Conservation (phyloP, 768 basidiomycete genomes). For the Mycena belliarum region DNA sequence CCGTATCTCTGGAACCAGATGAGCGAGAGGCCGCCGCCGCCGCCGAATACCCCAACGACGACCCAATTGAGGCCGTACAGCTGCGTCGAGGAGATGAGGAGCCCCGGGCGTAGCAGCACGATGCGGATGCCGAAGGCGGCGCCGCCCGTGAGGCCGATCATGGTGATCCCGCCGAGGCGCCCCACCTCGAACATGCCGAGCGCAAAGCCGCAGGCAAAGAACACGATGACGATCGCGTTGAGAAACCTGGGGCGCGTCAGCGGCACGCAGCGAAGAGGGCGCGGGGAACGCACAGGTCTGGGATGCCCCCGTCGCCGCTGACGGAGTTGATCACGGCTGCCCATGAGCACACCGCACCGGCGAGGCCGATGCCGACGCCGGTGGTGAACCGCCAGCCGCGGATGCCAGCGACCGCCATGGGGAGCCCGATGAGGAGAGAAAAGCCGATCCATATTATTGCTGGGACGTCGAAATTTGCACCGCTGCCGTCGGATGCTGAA, state of each 20-base stretch:
- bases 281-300: conserved; percentile 39
- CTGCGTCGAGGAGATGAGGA: conserved; percentile 42
- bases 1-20: conserved; percentile 47
- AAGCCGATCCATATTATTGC: conserved; percentile 63
- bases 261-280: neutral
- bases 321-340: conserved; percentile 61
- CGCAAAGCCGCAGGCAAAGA: conserved; percentile 52
- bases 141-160: conserved; percentile 55
- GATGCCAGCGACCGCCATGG: conserved; percentile 58
- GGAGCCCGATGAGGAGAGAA: conserved; percentile 50
- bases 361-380: conserved; percentile 54
- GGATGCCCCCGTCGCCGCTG: conserved; percentile 44
- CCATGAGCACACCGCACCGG: conserved; percentile 55
- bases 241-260: conserved; percentile 31
- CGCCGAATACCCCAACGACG: conserved; percentile 47
- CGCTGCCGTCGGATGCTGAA: conserved; percentile 59
- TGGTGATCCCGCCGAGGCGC: conserved; percentile 45
- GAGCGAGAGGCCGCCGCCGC: conserved; percentile 42
- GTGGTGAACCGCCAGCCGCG: conserved; percentile 58
- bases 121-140: conserved; percentile 58
- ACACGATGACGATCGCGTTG: conserved; percentile 46
- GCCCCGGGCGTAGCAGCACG: conserved; percentile 47
- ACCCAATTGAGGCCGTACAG: conserved; percentile 53
- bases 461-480: conserved; percentile 45
- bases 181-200: conserved; percentile 56